Base-by-base conservation (phyloP, 2,329 filamentous ascomycete genomes). In the Ophiocordyceps polyrhachis-furcata region DNA sequence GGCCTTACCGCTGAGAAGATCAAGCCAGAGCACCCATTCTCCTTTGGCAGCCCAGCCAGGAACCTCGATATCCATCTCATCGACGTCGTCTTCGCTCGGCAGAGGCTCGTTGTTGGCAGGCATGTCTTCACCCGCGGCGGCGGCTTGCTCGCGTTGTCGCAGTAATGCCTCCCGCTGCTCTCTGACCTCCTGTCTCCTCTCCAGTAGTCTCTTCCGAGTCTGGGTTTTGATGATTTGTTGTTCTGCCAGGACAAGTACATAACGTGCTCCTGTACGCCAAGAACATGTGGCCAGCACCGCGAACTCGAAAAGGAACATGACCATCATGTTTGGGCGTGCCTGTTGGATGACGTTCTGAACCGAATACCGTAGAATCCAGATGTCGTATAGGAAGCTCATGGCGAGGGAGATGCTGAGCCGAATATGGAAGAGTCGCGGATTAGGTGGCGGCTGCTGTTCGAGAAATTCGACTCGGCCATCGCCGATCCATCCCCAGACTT, bases 241-340 rank as follows among this genome's bases (percentile, higher is more conserved):
- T 60, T 98, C 91, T 9, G 79, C 68, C 40, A 95, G 62, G 4
- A 82, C 83, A 43, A 96, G 73, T 19, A 74, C 61, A 61, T 98
- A 98, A 48, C 88, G 79, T 45, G 78, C 69, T 2, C 76, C 72
- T 0, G 87, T 94, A 42, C 89, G 87, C 44, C 78, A 69, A 1
- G 89, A 93, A 44, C 79, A 80, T 11, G 93, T 81, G 2, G 78
- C 72, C 48, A 96, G 66, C 40, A 98, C 79, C 35, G 89, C 88
- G 57, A 96, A 96, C 61, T 98, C 91, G 54, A 98, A 98, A 6
- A 93, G 78, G 56, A 98, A 98, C 87, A 98, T 96, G 50, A 98
- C 87, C 87, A 96, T 98, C 83, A 98, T 96, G 47, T 93, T 91
- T 0, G 89, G 87, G n/a, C 83, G 74, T 2, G 89, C 85, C 58